phyloP scores from a whole-genome alignment of 352 stramenopile species.

The Pythium biforme region DNA sequence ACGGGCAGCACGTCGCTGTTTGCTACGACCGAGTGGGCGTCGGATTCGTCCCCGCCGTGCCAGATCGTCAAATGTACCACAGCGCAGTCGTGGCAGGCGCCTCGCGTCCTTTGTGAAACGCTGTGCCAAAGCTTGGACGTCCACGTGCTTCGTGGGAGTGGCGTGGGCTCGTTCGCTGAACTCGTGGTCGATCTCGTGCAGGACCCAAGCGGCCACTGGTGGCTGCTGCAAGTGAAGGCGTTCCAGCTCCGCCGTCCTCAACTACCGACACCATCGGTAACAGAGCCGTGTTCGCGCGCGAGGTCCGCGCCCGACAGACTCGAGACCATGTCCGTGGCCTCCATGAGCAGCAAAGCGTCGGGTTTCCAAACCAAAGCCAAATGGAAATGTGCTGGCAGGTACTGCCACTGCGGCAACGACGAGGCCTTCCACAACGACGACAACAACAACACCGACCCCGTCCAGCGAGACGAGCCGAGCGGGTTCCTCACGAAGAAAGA shows the following conservation, averaged over 20 bases:
- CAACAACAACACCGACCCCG: background rate
- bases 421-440: conserved; percentile 11
- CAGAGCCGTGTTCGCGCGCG: conserved; percentile 26
- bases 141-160: conserved; percentile 28
- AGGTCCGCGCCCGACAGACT: conserved; percentile 50
- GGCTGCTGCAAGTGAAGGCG: conserved; percentile 70
- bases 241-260: conserved; percentile 38
- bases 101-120: conserved; percentile 38
- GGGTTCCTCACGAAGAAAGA: conserved; percentile 68
- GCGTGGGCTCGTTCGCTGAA: conserved; percentile 33
- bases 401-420: conserved; percentile 7
- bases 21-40: conserved; percentile 12
- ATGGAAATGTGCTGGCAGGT: conserved; percentile 40
- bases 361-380: conserved; percentile 10
- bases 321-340: conserved; percentile 12
- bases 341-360: background rate
- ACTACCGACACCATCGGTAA: background rate
- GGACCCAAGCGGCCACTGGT: conserved; percentile 49
- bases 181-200: conserved; percentile 62
- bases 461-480: conserved; percentile 19
- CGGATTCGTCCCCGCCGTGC: conserved; percentile 28
- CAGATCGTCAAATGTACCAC: conserved; percentile 59
- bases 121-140: conserved; percentile 38
- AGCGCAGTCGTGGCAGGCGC: conserved; percentile 49
- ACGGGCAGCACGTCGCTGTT: conserved; percentile 26